Evolutionary conservation across 768 basidiomycete genomes (phyloP).

Genomic region (Candolleomyces eurysporus): DNA sequence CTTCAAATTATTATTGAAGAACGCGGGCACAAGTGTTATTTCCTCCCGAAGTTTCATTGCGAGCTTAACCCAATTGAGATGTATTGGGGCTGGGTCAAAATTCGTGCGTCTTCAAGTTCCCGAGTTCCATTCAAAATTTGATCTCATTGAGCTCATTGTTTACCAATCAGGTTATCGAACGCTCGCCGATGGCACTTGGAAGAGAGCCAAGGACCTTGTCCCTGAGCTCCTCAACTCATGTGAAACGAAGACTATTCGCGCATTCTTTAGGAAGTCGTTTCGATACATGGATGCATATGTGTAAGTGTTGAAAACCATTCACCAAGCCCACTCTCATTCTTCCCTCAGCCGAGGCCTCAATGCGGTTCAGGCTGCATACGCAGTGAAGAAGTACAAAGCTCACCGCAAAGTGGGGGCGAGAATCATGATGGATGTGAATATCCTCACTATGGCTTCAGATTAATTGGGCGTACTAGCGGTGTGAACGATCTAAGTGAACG

Average conservation of each 20-base stretch:
- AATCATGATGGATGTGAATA: background rate
- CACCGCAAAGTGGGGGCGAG: background rate
- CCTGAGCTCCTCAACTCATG: conserved; percentile 1
- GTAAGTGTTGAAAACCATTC: background rate
- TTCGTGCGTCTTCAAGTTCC: background rate
- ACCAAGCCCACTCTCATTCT: background rate
- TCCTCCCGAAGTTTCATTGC: conserved; percentile 22
- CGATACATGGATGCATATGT: background rate
- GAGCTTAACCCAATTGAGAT: conserved; percentile 45
- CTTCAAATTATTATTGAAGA: conserved; percentile 17
- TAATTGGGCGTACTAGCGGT: too few species aligned
- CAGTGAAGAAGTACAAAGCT: conserved; percentile 7
- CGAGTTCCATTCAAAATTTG: background rate
- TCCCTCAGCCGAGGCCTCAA: conserved; percentile 5
- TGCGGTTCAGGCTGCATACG: conserved; percentile 2
- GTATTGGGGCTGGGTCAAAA: conserved; percentile 9
- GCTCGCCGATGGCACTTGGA: background rate
- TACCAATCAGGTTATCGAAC: background rate
- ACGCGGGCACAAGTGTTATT: conserved; percentile 33
- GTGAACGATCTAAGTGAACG: too few species aligned
- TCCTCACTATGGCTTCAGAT: background rate
- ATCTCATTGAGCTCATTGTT: background rate
- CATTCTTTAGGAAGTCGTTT: background rate
- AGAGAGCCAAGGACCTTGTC: background rate
- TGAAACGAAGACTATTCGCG: background rate